These are phyloP conservation scores for Torulaspora delbrueckii DNA, from an alignment of 805 yeast species.

Conservation along the genomic window DNA sequence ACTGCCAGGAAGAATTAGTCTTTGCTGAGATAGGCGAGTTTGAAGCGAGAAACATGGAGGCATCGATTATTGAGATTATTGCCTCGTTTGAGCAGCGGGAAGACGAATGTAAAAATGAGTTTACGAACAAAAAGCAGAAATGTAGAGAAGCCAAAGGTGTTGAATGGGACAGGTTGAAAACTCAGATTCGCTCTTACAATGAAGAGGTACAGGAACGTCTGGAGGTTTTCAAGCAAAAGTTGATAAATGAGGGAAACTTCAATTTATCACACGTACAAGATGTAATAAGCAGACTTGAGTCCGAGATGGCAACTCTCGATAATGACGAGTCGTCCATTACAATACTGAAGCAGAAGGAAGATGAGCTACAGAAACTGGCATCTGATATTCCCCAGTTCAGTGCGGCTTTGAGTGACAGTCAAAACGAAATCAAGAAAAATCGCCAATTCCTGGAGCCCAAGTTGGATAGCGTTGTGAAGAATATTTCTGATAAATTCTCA, in stretches of 20 bases:
- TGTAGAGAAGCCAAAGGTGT: slow-evolving; percentile 8
- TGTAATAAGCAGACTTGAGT: slow-evolving; percentile 43
- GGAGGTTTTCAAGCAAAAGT: slow-evolving; percentile 39
- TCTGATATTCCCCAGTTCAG: slow-evolving; percentile 22
- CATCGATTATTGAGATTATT: slow-evolving; percentile 32
- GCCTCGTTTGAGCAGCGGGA: slow-evolving; percentile 31
- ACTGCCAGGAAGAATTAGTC: slow-evolving; percentile 25
- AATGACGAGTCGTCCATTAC: slow-evolving; percentile 39
- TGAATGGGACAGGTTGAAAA: slow-evolving; percentile 22
- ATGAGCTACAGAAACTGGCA: slow-evolving; percentile 22
- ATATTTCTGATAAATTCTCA: slow-evolving; percentile 62
- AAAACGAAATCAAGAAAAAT: slow-evolving; percentile 38
- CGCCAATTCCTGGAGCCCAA: slow-evolving; percentile 56
- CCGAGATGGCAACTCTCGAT: slow-evolving; percentile 39
- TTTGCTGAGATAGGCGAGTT: slow-evolving; percentile 30
- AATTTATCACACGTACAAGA: slow-evolving; percentile 38
- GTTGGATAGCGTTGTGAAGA: slow-evolving; percentile 46
- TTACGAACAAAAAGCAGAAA: slow-evolving; percentile 30
- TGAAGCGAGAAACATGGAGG: slow-evolving; percentile 40
- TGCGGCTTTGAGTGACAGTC: slow-evolving; percentile 26
- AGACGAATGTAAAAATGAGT: slow-evolving; percentile 23
- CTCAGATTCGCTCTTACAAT: slow-evolving; percentile 35
- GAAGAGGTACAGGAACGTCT: slow-evolving; percentile 39
- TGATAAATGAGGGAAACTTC: slow-evolving; percentile 36
- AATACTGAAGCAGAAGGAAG: slow-evolving; percentile 31